Percentiles rank a stretch among this genome's conserved stretches.
phyloP scores from a whole-genome alignment of 139 green algal species.

The Tetraselmis striata region DNA sequence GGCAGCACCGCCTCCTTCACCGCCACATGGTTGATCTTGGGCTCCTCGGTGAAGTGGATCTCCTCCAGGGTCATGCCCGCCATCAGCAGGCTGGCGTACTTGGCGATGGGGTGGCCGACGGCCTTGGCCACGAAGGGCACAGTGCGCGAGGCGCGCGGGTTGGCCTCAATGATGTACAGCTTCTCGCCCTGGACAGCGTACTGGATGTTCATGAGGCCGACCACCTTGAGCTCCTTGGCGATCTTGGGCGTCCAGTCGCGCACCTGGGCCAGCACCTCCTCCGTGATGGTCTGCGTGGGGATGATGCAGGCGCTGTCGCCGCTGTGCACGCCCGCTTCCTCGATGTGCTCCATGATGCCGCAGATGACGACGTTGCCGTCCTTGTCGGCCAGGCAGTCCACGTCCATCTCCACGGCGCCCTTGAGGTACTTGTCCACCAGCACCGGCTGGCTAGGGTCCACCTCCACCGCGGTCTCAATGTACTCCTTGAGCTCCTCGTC shows the following conservation, averaged over 20 bases:
- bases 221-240: conserved; percentile 80
- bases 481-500: conserved; percentile 75
- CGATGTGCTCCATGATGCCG: conserved; percentile 99
- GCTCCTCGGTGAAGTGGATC: conserved; percentile 82
- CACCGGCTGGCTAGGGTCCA: conserved; percentile 88
- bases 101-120: conserved; percentile 91
- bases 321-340: conserved; percentile 94
- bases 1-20: conserved; percentile 99
- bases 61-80: conserved; percentile 77
- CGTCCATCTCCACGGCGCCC: conserved; percentile 92
- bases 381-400: conserved; percentile 87
- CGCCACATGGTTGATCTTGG: conserved; percentile 79
- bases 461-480: conserved; percentile 60
- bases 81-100: conserved; percentile 95
- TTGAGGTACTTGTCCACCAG: conserved; percentile 96
- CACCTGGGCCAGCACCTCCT: conserved; percentile 66
- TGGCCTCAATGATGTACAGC: conserved; percentile 98
- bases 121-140: conserved; percentile 99
- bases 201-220: conserved; percentile 99
- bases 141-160: conserved; percentile 91
- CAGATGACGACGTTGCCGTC: conserved; percentile 95
- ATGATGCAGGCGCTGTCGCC: conserved; percentile 95
- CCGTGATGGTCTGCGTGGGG: conserved; percentile 82
- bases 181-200: conserved; percentile 79
- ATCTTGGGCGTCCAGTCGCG: conserved; percentile 84